Percentiles rank a stretch among this genome's conserved stretches.
Evolutionary conservation across 805 yeast species (phyloP).

Genomic region (Novakomyces olei): DNA sequence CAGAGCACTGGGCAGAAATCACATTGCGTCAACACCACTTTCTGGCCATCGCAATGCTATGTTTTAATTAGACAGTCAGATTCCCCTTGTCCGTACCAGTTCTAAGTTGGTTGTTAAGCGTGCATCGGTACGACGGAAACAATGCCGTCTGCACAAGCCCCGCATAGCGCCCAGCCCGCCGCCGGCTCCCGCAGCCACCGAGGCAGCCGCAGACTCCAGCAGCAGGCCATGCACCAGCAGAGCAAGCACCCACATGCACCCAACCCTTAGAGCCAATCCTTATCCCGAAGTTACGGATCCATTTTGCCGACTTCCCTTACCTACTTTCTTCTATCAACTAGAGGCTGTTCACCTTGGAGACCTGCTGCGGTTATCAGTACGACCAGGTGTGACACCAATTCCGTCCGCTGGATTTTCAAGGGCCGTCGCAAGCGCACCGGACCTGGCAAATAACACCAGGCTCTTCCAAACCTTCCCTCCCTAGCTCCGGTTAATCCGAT

Average conservation of each 20-base stretch:
- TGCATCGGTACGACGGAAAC: conserved; percentile 9
- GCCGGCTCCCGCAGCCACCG: neutral
- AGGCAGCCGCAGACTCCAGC: neutral
- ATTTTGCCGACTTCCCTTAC: conserved; percentile 25
- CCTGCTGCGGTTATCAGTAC: conserved; percentile 26
- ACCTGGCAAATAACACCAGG: conserved; percentile 18
- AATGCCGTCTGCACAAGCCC: neutral
- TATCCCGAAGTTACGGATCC: conserved; percentile 24
- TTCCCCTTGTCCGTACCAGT: conserved; percentile 20
- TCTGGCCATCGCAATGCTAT: conserved; percentile 26
- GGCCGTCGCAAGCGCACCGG: conserved; percentile 23
- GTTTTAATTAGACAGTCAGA: conserved; percentile 25
- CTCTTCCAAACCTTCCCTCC: conserved; percentile 22
- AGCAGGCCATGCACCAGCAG: conserved; percentile 16
- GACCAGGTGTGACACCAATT: conserved; percentile 22
- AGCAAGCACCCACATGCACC: conserved; percentile 19
- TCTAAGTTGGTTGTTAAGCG: conserved; percentile 12
- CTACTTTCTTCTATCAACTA: conserved; percentile 22
- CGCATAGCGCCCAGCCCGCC: neutral
- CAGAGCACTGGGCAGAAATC: conserved; percentile 25
- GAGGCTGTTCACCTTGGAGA: conserved; percentile 27
- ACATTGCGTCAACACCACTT: conserved; percentile 24
- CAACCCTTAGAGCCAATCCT: conserved; percentile 24
- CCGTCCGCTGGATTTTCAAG: conserved; percentile 23
- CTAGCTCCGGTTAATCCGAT: conserved; percentile 23